Base-by-base conservation (phyloP, 2,329 filamentous ascomycete species). In the Alternaria postmessia region DNA sequence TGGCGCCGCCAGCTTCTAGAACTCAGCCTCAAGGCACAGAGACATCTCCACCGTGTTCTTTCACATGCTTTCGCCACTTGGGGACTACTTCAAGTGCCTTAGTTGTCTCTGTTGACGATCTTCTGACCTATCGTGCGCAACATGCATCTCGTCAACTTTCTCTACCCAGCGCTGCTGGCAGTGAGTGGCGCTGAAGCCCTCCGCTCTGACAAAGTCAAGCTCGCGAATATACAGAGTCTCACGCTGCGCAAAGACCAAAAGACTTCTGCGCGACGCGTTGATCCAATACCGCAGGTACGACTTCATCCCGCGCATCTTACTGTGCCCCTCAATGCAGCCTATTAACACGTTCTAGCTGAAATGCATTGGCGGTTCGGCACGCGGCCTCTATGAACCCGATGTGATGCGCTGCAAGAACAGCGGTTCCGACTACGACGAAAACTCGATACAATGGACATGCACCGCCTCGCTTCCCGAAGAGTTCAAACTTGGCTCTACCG, bases 381-480 rank as follows among this genome's bases (percentile, higher is more conserved):
- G 81, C 58, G 82, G 85, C 39, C 85, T 94, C 57, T 91, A 94
- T 82, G 81, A 87, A 26, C 81, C 96, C 63, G 91, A 96, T 68
- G 82, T 90, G 12, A 92, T 98, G 90, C 92, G 93, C 72, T 99
- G 94, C 85, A 90, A 86, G 63, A 98, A 98, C 81, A 85, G 90
- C 62, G 95, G 94, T 62, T 83, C 87, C 30, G 90, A 90, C 62
- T 97, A 97, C 82, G 87, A 88, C 64, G 87, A 88, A 61, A 89
- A 95, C 79, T 91, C 97, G 75, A 85, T 97, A 38, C 90, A 97
- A 80, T 99, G 94, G 94, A 92, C 91, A 28, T 99, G 94, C 80
- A 88, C 87, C n/a, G 86, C 88, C 5, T 81, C 82, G 3, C 77
- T 89, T 1, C 87, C 88, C 0, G 76, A 82, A 11, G 87, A 89